Conservation (phyloP, 169 alveolate genomes). For the Babesia caballi region DNA sequence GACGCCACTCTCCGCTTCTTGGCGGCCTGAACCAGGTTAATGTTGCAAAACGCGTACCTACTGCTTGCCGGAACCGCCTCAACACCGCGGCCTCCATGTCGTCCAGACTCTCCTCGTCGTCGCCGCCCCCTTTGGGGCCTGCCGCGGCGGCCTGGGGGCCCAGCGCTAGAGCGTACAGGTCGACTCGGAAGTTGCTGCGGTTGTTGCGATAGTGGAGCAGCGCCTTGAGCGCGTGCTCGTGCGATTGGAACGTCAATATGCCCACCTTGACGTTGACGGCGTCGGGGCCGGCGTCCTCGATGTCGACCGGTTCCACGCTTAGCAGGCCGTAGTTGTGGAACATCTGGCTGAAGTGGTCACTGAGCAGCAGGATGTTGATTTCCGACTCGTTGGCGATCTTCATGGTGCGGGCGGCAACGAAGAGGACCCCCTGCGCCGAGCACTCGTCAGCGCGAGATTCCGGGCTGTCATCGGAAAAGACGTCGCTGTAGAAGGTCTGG, state of each 20-base stretch:
- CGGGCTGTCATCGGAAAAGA: background rate
- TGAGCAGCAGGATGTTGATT: constrained; percentile 47
- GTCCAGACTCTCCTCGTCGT: constrained; percentile 6
- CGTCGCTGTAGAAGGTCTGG: background rate
- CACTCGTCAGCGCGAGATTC: background rate
- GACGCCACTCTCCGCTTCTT: background rate
- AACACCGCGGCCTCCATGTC: constrained; percentile 41
- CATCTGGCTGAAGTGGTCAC: constrained; percentile 51
- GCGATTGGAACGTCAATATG: constrained; percentile 30
- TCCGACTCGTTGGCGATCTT: constrained; percentile 63
- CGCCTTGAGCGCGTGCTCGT: constrained; percentile 62
- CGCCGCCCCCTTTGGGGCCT: background rate
- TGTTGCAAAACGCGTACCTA: background rate
- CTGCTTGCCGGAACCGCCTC: constrained; percentile 22
- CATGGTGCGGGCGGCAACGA: constrained; percentile 58
- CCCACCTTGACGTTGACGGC: constrained; percentile 55
- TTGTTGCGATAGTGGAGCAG: constrained; percentile 57
- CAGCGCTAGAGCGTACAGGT: constrained; percentile 63
- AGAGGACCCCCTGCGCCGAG: constrained; percentile 19
- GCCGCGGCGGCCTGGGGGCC: constrained; percentile 21
- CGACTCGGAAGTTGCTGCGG: constrained; percentile 38
- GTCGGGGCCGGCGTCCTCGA: constrained; percentile 8
- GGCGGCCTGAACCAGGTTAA: constrained; percentile 5
- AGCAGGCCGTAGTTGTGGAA: constrained; percentile 50
- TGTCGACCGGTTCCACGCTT: constrained; percentile 54